phyloP scores from a whole-genome alignment of 2,329 filamentous ascomycete species.

The Aspergillus chevalieri region DNA sequence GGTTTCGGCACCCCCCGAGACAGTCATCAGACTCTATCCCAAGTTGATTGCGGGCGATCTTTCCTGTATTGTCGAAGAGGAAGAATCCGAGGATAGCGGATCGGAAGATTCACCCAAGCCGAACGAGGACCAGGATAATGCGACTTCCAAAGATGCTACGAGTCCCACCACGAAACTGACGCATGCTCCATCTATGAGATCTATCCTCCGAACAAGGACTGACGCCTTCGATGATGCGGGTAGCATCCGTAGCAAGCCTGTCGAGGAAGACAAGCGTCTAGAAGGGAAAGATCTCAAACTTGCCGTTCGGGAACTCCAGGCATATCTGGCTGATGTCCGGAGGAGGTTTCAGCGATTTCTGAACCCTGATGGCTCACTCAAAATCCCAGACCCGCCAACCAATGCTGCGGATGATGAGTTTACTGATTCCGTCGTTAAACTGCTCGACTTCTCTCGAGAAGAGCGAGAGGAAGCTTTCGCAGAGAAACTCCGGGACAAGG shows the following conservation, averaged over 20 bases:
- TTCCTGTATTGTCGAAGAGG: slow-evolving; percentile 54
- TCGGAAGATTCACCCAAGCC: slow-evolving; percentile 18
- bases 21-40: slow-evolving; percentile 80
- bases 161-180: slow-evolving; percentile 18
- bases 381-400: slow-evolving; percentile 24
- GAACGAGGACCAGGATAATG: slow-evolving; percentile 21
- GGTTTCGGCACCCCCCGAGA: slow-evolving; percentile 80
- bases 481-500: slow-evolving; percentile 66
- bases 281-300: slow-evolving; percentile 78
- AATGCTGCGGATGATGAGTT: slow-evolving; percentile 34
- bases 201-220: slow-evolving; percentile 29
- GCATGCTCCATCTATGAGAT: slow-evolving; percentile 34
- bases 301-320: slow-evolving; percentile 75
- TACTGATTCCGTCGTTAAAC: slow-evolving; percentile 40
- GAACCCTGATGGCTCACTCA: slow-evolving; percentile 50
- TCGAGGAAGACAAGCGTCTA: slow-evolving; percentile 29
- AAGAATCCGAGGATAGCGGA: slow-evolving; percentile 28
- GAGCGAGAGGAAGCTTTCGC: slow-evolving; percentile 56
- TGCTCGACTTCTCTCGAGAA: slow-evolving; percentile 46
- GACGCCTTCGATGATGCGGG: slow-evolving; percentile 36
- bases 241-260: slow-evolving; percentile 29
- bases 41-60: slow-evolving; percentile 75
- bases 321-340: slow-evolving; percentile 82
- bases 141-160: slow-evolving; percentile 19
- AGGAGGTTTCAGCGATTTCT: slow-evolving; percentile 57